Evolutionary conservation across 202 grass and related monocot genomes (phyloP).

Genomic region (Bolboschoenoplectus hybrid): DNA sequence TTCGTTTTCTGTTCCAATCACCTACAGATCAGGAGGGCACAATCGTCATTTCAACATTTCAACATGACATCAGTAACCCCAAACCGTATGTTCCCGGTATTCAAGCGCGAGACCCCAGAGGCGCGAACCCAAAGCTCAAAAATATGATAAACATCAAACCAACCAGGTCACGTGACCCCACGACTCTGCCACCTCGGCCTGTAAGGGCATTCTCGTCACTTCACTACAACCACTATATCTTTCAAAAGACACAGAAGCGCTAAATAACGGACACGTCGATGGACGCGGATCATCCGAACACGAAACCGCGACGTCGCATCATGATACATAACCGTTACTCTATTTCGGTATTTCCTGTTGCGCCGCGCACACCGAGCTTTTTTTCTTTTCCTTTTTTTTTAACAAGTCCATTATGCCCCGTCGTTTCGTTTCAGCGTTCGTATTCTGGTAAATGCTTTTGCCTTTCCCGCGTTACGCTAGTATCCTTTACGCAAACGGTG

Average conservation of each 20-base stretch:
- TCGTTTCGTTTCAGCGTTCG: neutral
- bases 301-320: neutral
- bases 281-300: neutral
- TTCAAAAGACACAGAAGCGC: neutral
- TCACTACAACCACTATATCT: neutral
- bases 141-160: neutral
- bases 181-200: neutral
- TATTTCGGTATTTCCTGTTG: neutral
- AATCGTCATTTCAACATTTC: constrained; percentile 29
- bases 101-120: constrained; percentile 13
- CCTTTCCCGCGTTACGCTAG: neutral
- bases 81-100: neutral
- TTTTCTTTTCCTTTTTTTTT: too few relatives aligned
- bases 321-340: neutral
- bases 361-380: neutral
- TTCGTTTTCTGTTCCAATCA: neutral
- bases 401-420: too few relatives aligned
- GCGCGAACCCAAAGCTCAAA: neutral
- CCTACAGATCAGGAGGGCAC: neutral
- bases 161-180: constrained; percentile 29
- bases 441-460: neutral
- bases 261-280: neutral
- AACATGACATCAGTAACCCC: neutral
- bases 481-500: neutral
- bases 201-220: neutral